phyloP scores from a whole-genome alignment of 257 asterid species.

The Fraxinus anomala region DNA sequence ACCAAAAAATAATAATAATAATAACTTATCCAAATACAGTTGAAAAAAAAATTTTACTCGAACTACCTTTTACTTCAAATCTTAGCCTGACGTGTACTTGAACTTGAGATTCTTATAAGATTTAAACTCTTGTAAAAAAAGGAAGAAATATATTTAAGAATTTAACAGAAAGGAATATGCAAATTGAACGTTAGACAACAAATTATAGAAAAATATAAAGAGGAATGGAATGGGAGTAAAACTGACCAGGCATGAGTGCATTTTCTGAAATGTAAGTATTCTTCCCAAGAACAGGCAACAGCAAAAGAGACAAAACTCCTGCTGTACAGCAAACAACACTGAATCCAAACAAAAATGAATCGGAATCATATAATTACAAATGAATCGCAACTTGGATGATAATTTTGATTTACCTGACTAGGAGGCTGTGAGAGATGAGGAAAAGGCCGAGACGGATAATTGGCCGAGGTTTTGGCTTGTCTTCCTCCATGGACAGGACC shows the following conservation, averaged over 20 bases:
- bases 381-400: constrained; percentile 11
- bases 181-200: neutral
- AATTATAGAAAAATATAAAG: neutral
- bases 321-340: constrained; percentile 77
- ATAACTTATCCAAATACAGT: neutral
- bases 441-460: constrained; percentile 75
- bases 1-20: neutral
- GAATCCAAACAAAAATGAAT: constrained; percentile 38
- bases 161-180: neutral
- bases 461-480: constrained; percentile 75
- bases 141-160: neutral
- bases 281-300: constrained; percentile 88
- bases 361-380: neutral
- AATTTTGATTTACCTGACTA: constrained; percentile 54
- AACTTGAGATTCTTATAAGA: neutral
- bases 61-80: neutral
- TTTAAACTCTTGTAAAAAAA: neutral
- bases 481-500: constrained; percentile 54
- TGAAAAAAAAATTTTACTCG: neutral
- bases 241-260: constrained; percentile 95
- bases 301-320: constrained; percentile 71
- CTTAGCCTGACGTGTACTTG: neutral
- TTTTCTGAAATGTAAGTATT: constrained; percentile 89
- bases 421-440: constrained; percentile 65
- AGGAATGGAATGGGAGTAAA: neutral